Base-by-base conservation (phyloP, 2,329 filamentous ascomycete species). In the Claviceps fusiformis region DNA sequence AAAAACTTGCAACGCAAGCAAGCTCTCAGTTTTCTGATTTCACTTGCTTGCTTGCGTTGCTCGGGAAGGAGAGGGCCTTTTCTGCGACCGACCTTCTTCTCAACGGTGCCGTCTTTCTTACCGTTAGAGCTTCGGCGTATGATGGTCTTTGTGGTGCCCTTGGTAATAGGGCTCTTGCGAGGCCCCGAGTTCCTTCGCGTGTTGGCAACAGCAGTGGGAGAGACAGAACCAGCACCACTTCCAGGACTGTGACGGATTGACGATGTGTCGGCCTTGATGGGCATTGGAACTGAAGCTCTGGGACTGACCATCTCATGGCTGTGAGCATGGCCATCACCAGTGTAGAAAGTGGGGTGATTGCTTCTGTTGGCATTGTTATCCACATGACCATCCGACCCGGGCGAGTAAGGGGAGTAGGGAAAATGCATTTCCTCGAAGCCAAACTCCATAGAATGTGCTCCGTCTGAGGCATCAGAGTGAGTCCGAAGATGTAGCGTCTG, bases 1-100 rank as follows among this genome's bases (percentile, higher is more conserved):
- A 97, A 78, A 76, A 96, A 97, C 75, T 96, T 96, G 81, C 92
- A 97, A 61, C 92, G 85, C 63, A 97, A 76, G 70, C 92, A 97
- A 50, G 92, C 92, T 66, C 92, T 82, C 63, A 96, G 77, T 73
- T 97, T 97, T 69, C 92, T 84, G 68, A 97, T 97, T 72, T 97
- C 92, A 65, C 91, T 93, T 31, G 92, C 92, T 71, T 96, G 92
- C 73, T 95, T 95, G 62, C 92, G 82, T 75, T 96, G 92, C 70
- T 97, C 92, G 11, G 91, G 90, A 64, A 90, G 79, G 62, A 97
- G 81, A 57, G 92, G 92, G 41, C 92, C 92, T 69, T 88, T 88
- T 72, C 92, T 83, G 66, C 89, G 85, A 51, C 92, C 92, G 58
- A 96, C 87, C 70, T 91, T 91, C 80, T 96, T 97, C 78, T 96